phyloP scores from a whole-genome alignment of 192 early-diverging fungal species.

The Podila horticola region DNA sequence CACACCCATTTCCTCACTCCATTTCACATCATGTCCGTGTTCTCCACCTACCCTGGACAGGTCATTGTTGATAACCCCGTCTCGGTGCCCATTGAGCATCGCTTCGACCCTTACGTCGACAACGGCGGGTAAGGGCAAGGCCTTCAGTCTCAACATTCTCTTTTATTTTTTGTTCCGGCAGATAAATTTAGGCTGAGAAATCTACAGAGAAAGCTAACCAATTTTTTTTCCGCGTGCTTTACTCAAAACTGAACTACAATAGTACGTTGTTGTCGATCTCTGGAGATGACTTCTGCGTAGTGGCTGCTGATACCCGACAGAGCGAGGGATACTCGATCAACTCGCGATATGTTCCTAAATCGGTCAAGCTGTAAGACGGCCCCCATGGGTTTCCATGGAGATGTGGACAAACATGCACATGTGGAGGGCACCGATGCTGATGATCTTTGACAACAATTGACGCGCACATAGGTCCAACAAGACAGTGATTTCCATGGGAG shows the following conservation, averaged over 20 bases:
- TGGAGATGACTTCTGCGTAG: constrained; percentile 92
- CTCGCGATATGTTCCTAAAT: constrained; percentile 92
- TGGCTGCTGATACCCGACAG: constrained; percentile 97
- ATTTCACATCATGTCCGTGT: constrained; percentile 8
- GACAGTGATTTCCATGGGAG: constrained; percentile 85
- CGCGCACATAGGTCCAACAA: constrained; percentile 69
- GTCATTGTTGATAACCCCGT: constrained; percentile 50
- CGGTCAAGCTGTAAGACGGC: constrained; percentile 73
- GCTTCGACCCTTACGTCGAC: constrained; percentile 92
- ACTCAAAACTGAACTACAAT: not conserved
- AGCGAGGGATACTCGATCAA: constrained; percentile 96
- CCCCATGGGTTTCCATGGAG: not conserved
- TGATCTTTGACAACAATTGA: not conserved
- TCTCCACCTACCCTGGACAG: constrained; percentile 50
- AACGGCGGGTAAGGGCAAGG: constrained; percentile 71
- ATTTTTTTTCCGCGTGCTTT: not conserved
- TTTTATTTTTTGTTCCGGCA: not conserved
- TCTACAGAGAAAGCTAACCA: not conserved
- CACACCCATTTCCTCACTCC: not conserved
- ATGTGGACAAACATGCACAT: too few relatives aligned
- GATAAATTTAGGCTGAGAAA: not conserved
- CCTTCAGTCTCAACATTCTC: not conserved
- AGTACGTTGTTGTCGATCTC: constrained; percentile 84
- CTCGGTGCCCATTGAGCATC: constrained; percentile 58
- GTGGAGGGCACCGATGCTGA: too few relatives aligned